Conservation (phyloP, 2,329 filamentous ascomycete genomes). For the Conoideocrella luteorostrata region DNA sequence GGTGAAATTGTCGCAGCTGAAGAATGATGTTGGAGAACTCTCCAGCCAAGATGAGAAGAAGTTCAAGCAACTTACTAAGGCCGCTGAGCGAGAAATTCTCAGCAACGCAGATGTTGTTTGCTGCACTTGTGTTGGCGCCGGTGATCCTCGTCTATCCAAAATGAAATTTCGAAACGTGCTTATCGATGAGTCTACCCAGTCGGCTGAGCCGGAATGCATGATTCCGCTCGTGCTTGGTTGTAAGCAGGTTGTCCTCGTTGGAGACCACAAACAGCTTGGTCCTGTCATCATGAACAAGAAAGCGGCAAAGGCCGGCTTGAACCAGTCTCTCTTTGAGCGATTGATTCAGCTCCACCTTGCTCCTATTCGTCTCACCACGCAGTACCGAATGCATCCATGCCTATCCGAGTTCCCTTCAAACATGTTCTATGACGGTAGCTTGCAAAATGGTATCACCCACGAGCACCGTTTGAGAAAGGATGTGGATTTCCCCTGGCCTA, state of each 20-base stretch:
- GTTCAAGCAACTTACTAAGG: constrained; percentile 89
- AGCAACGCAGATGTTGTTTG: constrained; percentile 96
- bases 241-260: constrained; percentile 98
- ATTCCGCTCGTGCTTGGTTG: constrained; percentile 94
- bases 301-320: constrained; percentile 92
- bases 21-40: constrained; percentile 83
- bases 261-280: constrained; percentile 95
- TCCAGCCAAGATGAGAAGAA: constrained; percentile 98
- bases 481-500: constrained; percentile 97
- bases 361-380: constrained; percentile 89
- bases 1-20: constrained; percentile 86
- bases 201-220: constrained; percentile 97
- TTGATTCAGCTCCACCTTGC: constrained; percentile 85
- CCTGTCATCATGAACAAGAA: constrained; percentile 99
- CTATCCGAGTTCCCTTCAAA: constrained; percentile 96
- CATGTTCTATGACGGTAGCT: constrained; percentile 98
- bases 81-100: constrained; percentile 90
- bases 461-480: constrained; percentile 83
- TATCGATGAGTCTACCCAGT: constrained; percentile 97
- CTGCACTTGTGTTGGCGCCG: constrained; percentile 96
- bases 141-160: constrained; percentile 89
- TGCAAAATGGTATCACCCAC: constrained; percentile 93
- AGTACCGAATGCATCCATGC: constrained; percentile 98
- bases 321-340: constrained; percentile 97
- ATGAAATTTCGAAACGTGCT: constrained; percentile 98